Percentiles rank a stretch among this genome's conserved stretches.
These are phyloP conservation scores for Fusarium mexicanum DNA, from an alignment of 2,329 filamentous ascomycete species.

Conservation along the genomic window DNA sequence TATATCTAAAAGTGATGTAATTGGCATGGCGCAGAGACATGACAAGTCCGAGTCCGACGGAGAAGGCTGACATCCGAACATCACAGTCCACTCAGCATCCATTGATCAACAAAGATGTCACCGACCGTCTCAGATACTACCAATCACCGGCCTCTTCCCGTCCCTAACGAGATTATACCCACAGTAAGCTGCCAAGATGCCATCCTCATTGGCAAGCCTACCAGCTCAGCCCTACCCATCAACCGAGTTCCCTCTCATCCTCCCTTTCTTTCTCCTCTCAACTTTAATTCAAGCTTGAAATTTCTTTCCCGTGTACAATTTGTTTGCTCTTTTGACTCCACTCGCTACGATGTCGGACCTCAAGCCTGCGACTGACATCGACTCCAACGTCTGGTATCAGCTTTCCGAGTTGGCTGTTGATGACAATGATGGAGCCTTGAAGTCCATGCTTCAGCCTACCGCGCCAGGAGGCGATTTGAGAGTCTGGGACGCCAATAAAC, in stretches of 20 bases:
- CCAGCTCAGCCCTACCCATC: slow-evolving; percentile 15
- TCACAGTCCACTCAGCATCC: background rate
- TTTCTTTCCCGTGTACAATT: background rate
- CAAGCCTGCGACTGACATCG: slow-evolving; percentile 39
- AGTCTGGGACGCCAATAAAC: slow-evolving; percentile 10
- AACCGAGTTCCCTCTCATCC: background rate
- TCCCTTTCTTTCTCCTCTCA: background rate
- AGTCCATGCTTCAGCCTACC: slow-evolving; percentile 30
- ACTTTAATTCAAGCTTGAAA: background rate
- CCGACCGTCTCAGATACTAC: background rate
- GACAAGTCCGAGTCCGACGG: background rate
- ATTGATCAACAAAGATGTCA: background rate
- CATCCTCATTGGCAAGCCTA: background rate
- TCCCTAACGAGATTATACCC: background rate
- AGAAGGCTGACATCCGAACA: background rate
- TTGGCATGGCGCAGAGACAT: rapidly evolving
- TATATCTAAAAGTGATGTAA: too few species aligned
- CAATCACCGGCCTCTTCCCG: background rate
- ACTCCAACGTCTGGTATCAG: slow-evolving; percentile 50
- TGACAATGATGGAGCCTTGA: slow-evolving; percentile 37
- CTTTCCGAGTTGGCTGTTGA: slow-evolving; percentile 50
- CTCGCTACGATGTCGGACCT: slow-evolving; percentile 8
- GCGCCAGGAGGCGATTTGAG: slow-evolving; percentile 28
- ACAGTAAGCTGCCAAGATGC: background rate
- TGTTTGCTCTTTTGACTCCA: background rate